A percentile compares a stretch with the other conserved stretches of the same genome.
Conservation (phyloP, 2,329 filamentous ascomycete genomes). For the Hypomyces perniciosus region DNA sequence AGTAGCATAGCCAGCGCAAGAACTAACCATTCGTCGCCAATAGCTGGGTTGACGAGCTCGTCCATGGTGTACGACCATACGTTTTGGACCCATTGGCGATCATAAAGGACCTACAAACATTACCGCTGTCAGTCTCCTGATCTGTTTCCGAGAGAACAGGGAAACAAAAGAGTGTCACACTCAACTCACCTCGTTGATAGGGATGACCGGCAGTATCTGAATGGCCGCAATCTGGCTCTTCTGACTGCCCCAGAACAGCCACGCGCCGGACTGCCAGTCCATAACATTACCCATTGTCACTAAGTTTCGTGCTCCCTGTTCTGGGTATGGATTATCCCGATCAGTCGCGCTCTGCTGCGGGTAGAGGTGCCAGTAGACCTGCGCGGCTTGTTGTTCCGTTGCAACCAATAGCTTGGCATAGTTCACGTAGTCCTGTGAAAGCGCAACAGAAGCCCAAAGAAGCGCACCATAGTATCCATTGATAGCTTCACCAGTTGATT, state of each 20-base stretch:
- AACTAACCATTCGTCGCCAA: slow-evolving; percentile 17
- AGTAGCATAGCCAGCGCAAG: neutral
- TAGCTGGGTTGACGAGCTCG: slow-evolving; percentile 17
- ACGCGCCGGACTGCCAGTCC: slow-evolving; percentile 20
- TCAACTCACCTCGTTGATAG: slow-evolving; percentile 11
- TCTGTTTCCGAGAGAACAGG: neutral
- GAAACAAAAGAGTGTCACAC: neutral
- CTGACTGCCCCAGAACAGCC: slow-evolving; percentile 15
- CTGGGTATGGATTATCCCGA: slow-evolving; percentile 20
- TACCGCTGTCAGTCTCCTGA: neutral
- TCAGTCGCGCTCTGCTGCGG: slow-evolving; percentile 14
- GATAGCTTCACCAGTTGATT: slow-evolving; percentile 21
- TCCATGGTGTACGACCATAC: slow-evolving; percentile 18
- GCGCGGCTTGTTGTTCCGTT: slow-evolving; percentile 18
- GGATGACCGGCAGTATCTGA: slow-evolving; percentile 11
- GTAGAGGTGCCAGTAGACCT: slow-evolving; percentile 22
- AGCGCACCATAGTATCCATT: slow-evolving; percentile 22
- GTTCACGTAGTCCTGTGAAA: slow-evolving; percentile 19
- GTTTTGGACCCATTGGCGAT: slow-evolving; percentile 19
- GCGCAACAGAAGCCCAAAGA: slow-evolving; percentile 20
- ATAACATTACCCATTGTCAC: slow-evolving; percentile 19
- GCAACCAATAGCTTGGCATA: slow-evolving; percentile 21
- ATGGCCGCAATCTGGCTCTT: slow-evolving; percentile 13
- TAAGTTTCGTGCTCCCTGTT: slow-evolving; percentile 14
- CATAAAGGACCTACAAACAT: slow-evolving; percentile 15